phyloP scores from a whole-genome alignment of 305 asterid species.

The Caryopteris hybrid region DNA sequence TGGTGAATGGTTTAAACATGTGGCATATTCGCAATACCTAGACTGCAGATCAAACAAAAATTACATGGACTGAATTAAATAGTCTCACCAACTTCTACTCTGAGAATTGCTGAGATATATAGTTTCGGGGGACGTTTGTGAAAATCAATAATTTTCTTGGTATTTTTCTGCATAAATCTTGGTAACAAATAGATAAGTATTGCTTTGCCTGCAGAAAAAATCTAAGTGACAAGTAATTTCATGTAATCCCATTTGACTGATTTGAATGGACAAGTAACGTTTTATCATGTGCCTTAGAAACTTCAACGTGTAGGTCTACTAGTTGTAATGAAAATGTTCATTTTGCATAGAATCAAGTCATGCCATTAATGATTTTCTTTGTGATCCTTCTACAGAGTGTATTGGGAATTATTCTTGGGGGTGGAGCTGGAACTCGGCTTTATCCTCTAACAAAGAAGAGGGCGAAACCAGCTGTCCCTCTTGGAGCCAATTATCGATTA shows the following conservation, averaged over 20 bases:
- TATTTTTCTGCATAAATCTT: constrained; percentile 5
- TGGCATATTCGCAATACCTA: background rate
- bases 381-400: constrained; percentile 63
- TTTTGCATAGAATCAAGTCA: constrained; percentile 3
- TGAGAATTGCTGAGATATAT: background rate
- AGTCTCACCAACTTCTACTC: background rate
- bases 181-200: background rate
- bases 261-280: background rate
- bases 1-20: background rate
- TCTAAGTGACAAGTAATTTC: background rate
- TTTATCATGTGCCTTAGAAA: background rate
- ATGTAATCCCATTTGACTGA: background rate
- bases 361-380: constrained; percentile 8
- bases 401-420: constrained; percentile 89
- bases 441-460: constrained; percentile 92
- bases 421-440: constrained; percentile 96
- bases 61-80: background rate
- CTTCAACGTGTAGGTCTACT: background rate
- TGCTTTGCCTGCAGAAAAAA: background rate
- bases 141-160: background rate
- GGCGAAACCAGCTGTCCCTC: constrained; percentile 96
- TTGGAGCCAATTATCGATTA: constrained; percentile 88
- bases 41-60: background rate
- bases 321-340: background rate
- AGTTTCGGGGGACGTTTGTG: background rate